Evolutionary conservation across 2,329 filamentous ascomycete species (phyloP).

Genomic region (Colletotrichum trifolii): DNA sequence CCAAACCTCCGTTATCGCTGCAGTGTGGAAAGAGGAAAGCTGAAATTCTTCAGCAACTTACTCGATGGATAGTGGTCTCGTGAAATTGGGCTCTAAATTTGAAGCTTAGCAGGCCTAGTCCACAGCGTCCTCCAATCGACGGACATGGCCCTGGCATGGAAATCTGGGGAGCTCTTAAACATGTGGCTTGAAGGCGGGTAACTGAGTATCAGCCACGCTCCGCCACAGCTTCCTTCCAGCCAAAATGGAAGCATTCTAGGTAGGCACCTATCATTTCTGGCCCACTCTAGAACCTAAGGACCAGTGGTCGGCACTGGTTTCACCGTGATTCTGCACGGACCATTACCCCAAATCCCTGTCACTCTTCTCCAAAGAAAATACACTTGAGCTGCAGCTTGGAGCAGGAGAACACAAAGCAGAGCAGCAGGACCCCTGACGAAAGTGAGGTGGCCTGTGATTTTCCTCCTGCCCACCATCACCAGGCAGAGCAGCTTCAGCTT

Average conservation of each 20-base stretch:
- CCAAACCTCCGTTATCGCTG: too few species aligned
- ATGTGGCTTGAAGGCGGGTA: background rate
- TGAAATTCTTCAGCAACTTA: background rate
- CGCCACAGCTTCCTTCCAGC: too few species aligned
- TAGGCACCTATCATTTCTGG: too few species aligned
- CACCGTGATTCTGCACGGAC: conserved; percentile 35
- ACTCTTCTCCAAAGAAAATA: background rate
- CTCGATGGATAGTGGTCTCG: conserved; percentile 13
- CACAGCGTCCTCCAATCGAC: background rate
- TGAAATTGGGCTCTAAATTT: conserved; percentile 10
- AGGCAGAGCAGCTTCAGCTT: conserved; percentile 4
- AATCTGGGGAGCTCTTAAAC: background rate
- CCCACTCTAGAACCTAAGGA: too few species aligned
- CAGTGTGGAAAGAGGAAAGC: too few species aligned
- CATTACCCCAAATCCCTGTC: conserved; percentile 22
- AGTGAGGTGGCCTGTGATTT: conserved; percentile 33
- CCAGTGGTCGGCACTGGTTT: conserved; percentile 22
- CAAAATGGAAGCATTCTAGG: too few species aligned
- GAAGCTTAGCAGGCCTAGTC: conserved; percentile 24
- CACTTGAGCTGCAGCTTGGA: conserved; percentile 18
- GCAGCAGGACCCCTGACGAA: conserved; percentile 28
- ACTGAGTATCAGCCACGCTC: background rate
- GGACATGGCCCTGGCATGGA: conserved; percentile 12
- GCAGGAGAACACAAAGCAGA: background rate
- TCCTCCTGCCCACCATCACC: conserved; percentile 1